A percentile compares a stretch with the other conserved stretches of the same genome.
Evolutionary conservation across 139 green algal species (phyloP).

Genomic region (Chlorella sp.): DNA sequence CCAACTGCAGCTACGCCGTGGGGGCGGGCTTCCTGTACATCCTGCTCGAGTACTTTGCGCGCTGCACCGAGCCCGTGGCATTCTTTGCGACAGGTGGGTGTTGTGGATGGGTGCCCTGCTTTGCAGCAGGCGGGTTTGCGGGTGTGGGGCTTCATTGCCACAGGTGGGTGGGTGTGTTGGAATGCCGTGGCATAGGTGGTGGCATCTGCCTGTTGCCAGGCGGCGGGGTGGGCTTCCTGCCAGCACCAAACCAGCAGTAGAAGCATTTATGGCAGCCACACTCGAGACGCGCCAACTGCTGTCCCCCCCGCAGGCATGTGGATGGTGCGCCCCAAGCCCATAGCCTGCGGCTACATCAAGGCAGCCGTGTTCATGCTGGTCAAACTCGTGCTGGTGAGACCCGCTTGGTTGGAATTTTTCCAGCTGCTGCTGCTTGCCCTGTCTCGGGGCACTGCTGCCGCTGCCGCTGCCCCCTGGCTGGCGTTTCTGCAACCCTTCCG

Average conservation of each 20-base stretch:
- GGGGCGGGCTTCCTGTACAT: constrained; percentile 39
- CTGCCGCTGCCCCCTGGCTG: background rate
- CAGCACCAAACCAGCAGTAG: background rate
- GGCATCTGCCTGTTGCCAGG: background rate
- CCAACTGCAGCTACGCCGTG: constrained; percentile 35
- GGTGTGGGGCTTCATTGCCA: too few species aligned
- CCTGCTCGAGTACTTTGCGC: constrained; percentile 32
- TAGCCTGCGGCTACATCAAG: constrained; percentile 14
- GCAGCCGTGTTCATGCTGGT: constrained; percentile 44
- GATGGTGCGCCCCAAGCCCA: constrained; percentile 28
- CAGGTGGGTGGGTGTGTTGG: too few species aligned
- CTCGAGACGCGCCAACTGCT: too few species aligned
- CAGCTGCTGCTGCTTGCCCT: background rate
- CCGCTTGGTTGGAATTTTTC: too few species aligned
- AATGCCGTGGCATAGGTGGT: background rate
- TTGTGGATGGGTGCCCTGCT: too few species aligned
- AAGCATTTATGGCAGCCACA: too few species aligned
- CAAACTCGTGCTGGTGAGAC: constrained; percentile 47
- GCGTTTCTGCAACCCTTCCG: background rate
- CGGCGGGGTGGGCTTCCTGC: background rate
- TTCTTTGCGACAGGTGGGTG: constrained; percentile 31
- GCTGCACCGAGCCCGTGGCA: constrained; percentile 47
- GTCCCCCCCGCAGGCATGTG: constrained; percentile 42
- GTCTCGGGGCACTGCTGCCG: background rate
- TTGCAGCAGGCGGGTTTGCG: too few species aligned